These are phyloP conservation scores for Manihot esculenta DNA, from an alignment of 441 rosid species.

Conservation along the genomic window DNA sequence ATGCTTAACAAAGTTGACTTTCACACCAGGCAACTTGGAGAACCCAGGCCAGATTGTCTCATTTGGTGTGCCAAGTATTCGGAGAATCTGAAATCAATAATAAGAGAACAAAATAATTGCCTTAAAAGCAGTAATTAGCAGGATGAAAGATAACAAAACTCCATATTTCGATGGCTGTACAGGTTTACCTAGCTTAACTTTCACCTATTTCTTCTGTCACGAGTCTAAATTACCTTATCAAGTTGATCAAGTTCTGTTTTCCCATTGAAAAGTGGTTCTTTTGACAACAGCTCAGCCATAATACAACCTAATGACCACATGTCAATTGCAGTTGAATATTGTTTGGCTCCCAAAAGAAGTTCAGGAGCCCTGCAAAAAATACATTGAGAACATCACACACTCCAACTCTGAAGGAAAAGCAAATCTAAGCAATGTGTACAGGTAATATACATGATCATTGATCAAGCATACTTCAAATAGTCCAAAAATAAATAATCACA, in stretches of 20 bases:
- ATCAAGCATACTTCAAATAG: not conserved
- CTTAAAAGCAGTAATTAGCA: constrained; percentile 17
- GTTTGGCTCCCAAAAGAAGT: constrained; percentile 90
- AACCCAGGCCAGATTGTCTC: constrained; percentile 97
- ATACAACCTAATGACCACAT: constrained; percentile 99
- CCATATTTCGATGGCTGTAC: not conserved
- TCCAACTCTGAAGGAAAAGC: not conserved
- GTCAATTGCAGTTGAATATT: constrained; percentile 97
- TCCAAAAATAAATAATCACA: not conserved
- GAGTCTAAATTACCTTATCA: constrained; percentile 71
- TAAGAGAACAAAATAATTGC: constrained; percentile 7
- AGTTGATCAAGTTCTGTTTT: constrained; percentile 96
- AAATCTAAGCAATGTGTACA: not conserved
- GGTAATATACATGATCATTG: not conserved
- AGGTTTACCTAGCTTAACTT: not conserved
- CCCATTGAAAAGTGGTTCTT: constrained; percentile 92
- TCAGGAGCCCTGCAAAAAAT: constrained; percentile 89
- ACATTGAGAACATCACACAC: not conserved
- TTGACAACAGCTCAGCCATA: constrained; percentile 91
- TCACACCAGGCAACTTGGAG: constrained; percentile 90
- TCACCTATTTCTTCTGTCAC: not conserved
- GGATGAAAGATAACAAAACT: constrained; percentile 12
- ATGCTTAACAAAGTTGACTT: constrained; percentile 96
- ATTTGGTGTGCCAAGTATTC: constrained; percentile 88
- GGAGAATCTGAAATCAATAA: constrained; percentile 62